phyloP scores from a whole-genome alignment of 192 early-diverging fungal genomes.

The Coemansia erecta region DNA sequence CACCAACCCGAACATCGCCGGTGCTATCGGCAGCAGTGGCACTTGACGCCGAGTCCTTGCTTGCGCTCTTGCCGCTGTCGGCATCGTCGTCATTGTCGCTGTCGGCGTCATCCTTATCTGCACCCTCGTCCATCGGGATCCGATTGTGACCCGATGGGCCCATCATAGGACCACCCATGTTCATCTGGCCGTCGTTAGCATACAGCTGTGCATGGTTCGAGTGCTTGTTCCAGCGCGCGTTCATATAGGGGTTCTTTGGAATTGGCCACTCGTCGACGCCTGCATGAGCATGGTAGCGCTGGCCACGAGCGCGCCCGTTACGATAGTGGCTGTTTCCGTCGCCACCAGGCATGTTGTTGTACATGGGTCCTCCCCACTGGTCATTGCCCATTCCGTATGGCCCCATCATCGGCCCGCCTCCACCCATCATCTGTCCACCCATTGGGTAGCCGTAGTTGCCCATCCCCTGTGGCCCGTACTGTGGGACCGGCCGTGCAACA shows the following conservation, averaged over 20 bases:
- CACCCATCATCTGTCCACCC: slow-evolving; percentile 18
- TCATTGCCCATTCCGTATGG: slow-evolving; percentile 23
- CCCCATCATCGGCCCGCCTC: slow-evolving; percentile 22
- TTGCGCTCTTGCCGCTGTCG: neutral
- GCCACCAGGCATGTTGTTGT: slow-evolving; percentile 19
- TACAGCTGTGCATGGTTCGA: slow-evolving; percentile 17
- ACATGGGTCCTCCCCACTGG: slow-evolving; percentile 25
- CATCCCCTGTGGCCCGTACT: slow-evolving; percentile 33
- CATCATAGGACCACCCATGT: slow-evolving; percentile 13
- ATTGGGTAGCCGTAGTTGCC: slow-evolving; percentile 12
- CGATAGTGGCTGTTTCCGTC: slow-evolving; percentile 7
- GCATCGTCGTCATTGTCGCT: slow-evolving; percentile 13
- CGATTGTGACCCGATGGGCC: slow-evolving; percentile 27
- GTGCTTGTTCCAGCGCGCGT: slow-evolving; percentile 20
- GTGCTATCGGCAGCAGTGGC: neutral
- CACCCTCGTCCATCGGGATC: slow-evolving; percentile 16
- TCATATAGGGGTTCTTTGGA: slow-evolving; percentile 38
- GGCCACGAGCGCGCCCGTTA: slow-evolving; percentile 30
- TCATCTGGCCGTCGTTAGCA: slow-evolving; percentile 1
- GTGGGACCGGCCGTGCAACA: slow-evolving; percentile 19
- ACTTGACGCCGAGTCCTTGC: neutral
- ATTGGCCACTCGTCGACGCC: slow-evolving; percentile 40
- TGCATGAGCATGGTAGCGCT: slow-evolving; percentile 39
- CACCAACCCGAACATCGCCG: slow-evolving; percentile 16
- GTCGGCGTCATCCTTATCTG: slow-evolving; percentile 13